These are phyloP conservation scores for Cercis canadensis DNA, from an alignment of 306 rosid genomes.

Conservation along the genomic window DNA sequence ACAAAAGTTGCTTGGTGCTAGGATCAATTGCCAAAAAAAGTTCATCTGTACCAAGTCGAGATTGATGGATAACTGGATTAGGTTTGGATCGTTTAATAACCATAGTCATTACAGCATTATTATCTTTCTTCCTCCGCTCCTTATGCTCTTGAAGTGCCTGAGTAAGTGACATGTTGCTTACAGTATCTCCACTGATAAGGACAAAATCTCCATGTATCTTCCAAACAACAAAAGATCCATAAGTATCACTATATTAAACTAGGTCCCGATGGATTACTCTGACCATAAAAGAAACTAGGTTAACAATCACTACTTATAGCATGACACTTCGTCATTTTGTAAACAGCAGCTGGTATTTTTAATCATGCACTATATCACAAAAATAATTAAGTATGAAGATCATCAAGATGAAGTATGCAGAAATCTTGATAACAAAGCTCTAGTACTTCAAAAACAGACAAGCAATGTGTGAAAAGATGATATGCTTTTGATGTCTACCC, in stretches of 20 bases:
- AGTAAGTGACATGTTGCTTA: conserved; percentile 97
- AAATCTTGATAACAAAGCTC: conserved; percentile 1
- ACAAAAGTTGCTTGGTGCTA: conserved; percentile 79
- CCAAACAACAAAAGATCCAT: conserved; percentile 41
- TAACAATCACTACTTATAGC: conserved; percentile 18
- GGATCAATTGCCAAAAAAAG: conserved; percentile 93
- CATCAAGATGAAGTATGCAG: neutral
- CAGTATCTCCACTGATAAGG: conserved; percentile 92
- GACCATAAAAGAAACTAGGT: conserved; percentile 6
- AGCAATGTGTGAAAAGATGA: neutral
- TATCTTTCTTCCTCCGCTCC: conserved; percentile 90
- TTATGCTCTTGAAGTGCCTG: conserved; percentile 88
- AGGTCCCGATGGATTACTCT: neutral
- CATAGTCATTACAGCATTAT: conserved; percentile 96
- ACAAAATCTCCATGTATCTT: conserved; percentile 98
- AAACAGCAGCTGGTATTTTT: conserved; percentile 1
- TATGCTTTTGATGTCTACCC: neutral
- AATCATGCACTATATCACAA: conserved; percentile 1
- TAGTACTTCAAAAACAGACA: neutral
- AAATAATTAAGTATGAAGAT: neutral
- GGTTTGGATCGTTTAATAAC: conserved; percentile 89
- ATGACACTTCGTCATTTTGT: neutral
- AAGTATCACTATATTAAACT: conserved; percentile 38
- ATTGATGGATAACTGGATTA: conserved; percentile 74
- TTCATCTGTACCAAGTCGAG: conserved; percentile 98